Evolutionary conservation across 257 asterid species (phyloP), one percentile per base, ranked within the genome.

Genomic region (Pogostemon cablin): DNA sequence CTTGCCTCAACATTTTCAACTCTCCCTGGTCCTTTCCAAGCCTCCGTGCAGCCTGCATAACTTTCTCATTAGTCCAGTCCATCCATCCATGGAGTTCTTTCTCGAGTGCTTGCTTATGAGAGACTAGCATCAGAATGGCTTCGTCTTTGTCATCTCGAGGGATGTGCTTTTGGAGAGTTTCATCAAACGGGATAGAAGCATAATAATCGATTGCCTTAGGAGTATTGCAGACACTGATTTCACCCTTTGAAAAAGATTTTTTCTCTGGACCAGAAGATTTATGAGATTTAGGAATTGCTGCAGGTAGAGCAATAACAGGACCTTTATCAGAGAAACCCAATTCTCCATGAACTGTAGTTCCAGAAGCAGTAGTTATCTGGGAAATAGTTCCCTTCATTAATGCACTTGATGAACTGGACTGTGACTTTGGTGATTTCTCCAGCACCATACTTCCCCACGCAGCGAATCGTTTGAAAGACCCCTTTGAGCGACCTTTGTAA

Each of bases 51-150:
- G 86, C 91, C 82, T 87, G 88, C 96, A 79, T 87, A 49, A 93
- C 80, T 83, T 89, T 91, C 79, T 86, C 86, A 11, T 76, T 86
- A 1, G 89, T 89, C 96, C 96, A 93, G 35, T 85, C 83, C 9
- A 67, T 78, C 96, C 95, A 91, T 52, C 71, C 77, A 62, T 71
- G 77, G 69, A 89, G 70, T 75, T 87, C 88, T 56, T 79, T 81
- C 78, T 85, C 83, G 17, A 84, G 61, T 10, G 68, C 79, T 80
- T 81, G 67, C 76, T 80, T 72, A 40, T 68, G 83, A 46, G 85
- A 79, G 62, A 72, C 72, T 11, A 85, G 81, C 65, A 61, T 42
- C 68, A 88, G 11, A 20, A 90, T 77, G 3, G 77, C 68, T 65
- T 83, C 81, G 3, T 93, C 91, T 43, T 69, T 86, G 41, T 87